phyloP scores from a whole-genome alignment of 164 flowering plant species.

The Taxillus chinensis region DNA sequence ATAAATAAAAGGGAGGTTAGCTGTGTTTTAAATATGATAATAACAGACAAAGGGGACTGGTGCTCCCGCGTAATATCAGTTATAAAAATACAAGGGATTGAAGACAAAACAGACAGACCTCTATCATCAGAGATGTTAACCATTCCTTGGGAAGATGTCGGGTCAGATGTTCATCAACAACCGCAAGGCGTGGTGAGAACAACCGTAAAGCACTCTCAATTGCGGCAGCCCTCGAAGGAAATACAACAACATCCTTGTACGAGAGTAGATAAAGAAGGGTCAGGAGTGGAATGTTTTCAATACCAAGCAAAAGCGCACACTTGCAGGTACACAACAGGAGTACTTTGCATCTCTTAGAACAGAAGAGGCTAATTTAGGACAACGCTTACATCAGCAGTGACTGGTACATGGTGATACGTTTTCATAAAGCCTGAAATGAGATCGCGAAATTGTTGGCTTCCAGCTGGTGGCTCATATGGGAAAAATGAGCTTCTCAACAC shows the following conservation, averaged over 20 bases:
- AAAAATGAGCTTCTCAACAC: slow-evolving; percentile 52
- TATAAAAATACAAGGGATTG: no score
- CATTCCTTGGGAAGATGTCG: slow-evolving; percentile 73
- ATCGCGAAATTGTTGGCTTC: slow-evolving; percentile 66
- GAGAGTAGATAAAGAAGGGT: slow-evolving; percentile 11
- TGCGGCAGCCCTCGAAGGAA: slow-evolving; percentile 89
- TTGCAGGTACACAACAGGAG: no score
- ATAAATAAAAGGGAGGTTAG: no score
- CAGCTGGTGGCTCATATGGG: slow-evolving; percentile 91
- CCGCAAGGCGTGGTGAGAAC: slow-evolving; percentile 90
- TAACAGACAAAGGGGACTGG: no score
- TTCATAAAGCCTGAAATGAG: slow-evolving; percentile 80
- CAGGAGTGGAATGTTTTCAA: slow-evolving; percentile 4
- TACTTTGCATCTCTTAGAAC: no score
- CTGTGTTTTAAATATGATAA: no score
- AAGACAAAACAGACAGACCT: slow-evolving; percentile 31
- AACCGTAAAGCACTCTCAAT: slow-evolving; percentile 80
- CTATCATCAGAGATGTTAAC: slow-evolving; percentile 66
- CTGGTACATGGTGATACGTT: slow-evolving; percentile 82
- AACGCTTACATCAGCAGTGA: slow-evolving; percentile 58
- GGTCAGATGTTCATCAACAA: slow-evolving; percentile 93
- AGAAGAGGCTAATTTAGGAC: neutral
- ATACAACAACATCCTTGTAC: slow-evolving; percentile 77
- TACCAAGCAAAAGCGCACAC: neutral
- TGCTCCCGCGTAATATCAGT: no score